Evolutionary conservation across 73 alveolate genomes (phyloP), one percentile per base, ranked within the genome.

Genomic region (Urostyla sp.): DNA sequence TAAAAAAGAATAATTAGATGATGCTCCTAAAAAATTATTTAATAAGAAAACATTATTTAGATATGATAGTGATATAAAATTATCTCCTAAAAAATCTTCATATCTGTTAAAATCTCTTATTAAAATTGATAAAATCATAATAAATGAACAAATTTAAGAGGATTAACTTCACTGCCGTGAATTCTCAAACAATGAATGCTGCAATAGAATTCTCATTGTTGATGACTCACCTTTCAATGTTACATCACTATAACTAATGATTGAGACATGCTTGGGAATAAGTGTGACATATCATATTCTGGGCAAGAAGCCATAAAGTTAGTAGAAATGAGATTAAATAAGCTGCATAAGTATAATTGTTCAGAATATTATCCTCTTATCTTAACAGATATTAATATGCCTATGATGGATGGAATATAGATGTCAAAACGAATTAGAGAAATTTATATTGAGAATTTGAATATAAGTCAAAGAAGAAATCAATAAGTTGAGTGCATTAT

Each of bases 191-290:
- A n/a, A n/a, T n/a, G n/a, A n/a, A n/a, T 69, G 83, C 45, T 69
- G 83, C 72, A 44, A 49, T 27, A 45, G 31, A 27, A 69, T 69
- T 30, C 55, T 69, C 20, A 69, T 69, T 7, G 48, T 69, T 2
- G 83, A 69, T 49, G 83, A 69, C 72, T 46, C 44, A n/a, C 69
- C 83, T 26, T 69, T 69, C 30, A 69, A 69, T 32, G 83, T 69
- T 5, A 69, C 44, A 69, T 69, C 83, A 3, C 44, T 69, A 5
- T 27, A 69, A 32, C 40, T 69, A 27, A 69, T 69, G 83, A 67
- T 69, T 26, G 20, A 36, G 52, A 18, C 44, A 16, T 69, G 83
- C 60, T 69, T 21, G 20, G 28, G 49, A 4, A 2, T 69, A 6
- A 8, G 21, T 69, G 83, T 31, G 83, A 69, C 49, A 28, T 30